Base-by-base conservation (phyloP, 2,329 filamentous ascomycete species). In the Aspergillus niger region DNA sequence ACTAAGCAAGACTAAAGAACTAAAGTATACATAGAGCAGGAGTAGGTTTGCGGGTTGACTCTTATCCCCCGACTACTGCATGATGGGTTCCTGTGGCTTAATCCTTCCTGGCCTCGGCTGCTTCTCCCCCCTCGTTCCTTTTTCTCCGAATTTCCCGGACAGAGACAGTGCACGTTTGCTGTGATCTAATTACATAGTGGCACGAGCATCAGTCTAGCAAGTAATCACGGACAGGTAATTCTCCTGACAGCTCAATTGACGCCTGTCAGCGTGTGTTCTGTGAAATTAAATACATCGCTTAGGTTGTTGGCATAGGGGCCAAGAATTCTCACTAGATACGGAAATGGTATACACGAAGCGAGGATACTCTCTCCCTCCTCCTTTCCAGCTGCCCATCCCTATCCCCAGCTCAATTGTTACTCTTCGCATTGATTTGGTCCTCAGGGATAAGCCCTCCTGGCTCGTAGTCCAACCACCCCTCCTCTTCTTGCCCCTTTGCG, bases 381-480 rank as follows among this genome's bases (percentile, higher is more conserved):
- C n/a, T 49, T 49, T 36, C 32, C 11, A 36, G 32, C 32, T 36
- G 32, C 32, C 24, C 24, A 48, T 13, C 11, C 24, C 44, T 11
- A n/a, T 49, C 24, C 17, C 17, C 28, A 20, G 30, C 5, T 22
- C 32, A 17, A 38, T 28, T 38, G 20, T 28, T 44, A 8, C 36
- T 51, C 36, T 38, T 38, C 8, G 49, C 38, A 22, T 39, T 26
- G 8, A 57, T 17, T 32, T 63, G 58, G 39, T 67, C 64, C 51
- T 65, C 57, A 8, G 65, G 63, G 15, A 63, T 58, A 15, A 64
- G 60, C 8, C 63, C 63, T 3, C 65, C 63, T 8, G 67, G 61
- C 52, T 65, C 55, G 55, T 68, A 67, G 17, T 69, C 58, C 50
- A 62, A 43, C 66, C 67, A 69, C 17, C 61, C 69, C 11, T 70